phyloP scores from a whole-genome alignment of 176 grass and related monocot species.

The Miscanthus lutarioriparius region DNA sequence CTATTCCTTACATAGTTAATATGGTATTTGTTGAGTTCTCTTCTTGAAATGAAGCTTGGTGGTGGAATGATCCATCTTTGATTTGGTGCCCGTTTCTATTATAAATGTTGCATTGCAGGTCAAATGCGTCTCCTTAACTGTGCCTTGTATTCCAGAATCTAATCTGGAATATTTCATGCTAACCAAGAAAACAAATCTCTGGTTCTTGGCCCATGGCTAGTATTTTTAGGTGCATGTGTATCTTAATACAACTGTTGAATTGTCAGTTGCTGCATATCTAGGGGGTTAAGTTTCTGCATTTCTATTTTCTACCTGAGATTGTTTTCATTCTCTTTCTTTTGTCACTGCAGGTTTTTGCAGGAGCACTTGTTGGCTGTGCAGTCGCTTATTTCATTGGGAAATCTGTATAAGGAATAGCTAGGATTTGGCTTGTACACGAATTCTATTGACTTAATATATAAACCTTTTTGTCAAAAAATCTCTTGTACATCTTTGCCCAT shows the following conservation, averaged over 20 bases:
- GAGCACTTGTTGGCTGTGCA: slow-evolving; percentile 75
- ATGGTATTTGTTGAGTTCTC: not conserved
- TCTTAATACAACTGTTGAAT: not conserved
- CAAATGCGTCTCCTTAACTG: not conserved
- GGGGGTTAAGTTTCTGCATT: not conserved
- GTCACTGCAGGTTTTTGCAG: slow-evolving; percentile 63
- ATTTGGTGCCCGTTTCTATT: not conserved
- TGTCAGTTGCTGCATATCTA: not conserved
- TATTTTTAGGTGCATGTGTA: not conserved
- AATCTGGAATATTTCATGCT: not conserved
- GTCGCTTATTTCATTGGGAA: slow-evolving; percentile 63
- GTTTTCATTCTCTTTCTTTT: slow-evolving; percentile 21
- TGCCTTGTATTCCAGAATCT: not conserved
- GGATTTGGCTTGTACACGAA: slow-evolving; percentile 26
- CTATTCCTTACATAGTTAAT: slow-evolving; percentile 4
- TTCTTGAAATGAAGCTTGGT: not conserved
- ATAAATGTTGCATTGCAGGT: not conserved
- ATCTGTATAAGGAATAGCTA: slow-evolving; percentile 54
- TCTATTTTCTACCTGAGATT: not conserved
- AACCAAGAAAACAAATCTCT: not conserved
- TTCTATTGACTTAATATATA: slow-evolving; percentile 23
- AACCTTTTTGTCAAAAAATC: not conserved
- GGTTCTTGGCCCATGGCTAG: not conserved
- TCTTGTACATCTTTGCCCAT: not conserved
- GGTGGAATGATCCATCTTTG: not conserved